Evolutionary conservation across 371 early-diverging fungal species (phyloP).

Genomic region (Smittium culicis): DNA sequence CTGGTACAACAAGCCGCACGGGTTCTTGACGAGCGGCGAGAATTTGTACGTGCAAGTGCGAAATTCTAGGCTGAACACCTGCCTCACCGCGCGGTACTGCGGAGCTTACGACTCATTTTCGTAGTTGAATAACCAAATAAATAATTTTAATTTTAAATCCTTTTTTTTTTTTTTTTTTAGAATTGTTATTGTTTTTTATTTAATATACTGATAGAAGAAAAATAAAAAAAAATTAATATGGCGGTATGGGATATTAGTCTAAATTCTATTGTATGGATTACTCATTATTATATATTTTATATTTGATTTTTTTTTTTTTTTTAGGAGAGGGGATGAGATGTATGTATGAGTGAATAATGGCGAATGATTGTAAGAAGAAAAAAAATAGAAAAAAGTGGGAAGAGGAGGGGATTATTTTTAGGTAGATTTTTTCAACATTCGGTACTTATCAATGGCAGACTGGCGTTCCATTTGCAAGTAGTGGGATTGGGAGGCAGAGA

Average conservation of each 20-base stretch:
- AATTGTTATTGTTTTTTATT: no score
- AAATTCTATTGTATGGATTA: no score
- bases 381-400: no score
- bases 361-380: no score
- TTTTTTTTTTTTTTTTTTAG: neutral
- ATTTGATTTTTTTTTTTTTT: no score
- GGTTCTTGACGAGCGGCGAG: slow-evolving; percentile 24
- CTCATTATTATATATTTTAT: no score
- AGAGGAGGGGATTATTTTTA: neutral
- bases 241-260: no score
- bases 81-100: slow-evolving; percentile 23
- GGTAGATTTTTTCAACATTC: neutral
- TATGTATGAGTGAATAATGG: no score
- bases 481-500: neutral
- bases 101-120: slow-evolving; percentile 23
- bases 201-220: no score
- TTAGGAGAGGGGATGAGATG: no score
- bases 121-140: neutral
- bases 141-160: neutral
- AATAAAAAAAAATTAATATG: no score
- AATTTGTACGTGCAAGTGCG: slow-evolving; percentile 26
- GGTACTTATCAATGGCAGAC: slow-evolving; percentile 8
- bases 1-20: slow-evolving; percentile 22
- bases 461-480: neutral
- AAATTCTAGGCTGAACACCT: slow-evolving; percentile 9